A percentile compares a stretch with the other conserved stretches of the same genome.
Evolutionary conservation across 2,329 filamentous ascomycete species (phyloP).

Genomic region (Monilinia aucupariae): DNA sequence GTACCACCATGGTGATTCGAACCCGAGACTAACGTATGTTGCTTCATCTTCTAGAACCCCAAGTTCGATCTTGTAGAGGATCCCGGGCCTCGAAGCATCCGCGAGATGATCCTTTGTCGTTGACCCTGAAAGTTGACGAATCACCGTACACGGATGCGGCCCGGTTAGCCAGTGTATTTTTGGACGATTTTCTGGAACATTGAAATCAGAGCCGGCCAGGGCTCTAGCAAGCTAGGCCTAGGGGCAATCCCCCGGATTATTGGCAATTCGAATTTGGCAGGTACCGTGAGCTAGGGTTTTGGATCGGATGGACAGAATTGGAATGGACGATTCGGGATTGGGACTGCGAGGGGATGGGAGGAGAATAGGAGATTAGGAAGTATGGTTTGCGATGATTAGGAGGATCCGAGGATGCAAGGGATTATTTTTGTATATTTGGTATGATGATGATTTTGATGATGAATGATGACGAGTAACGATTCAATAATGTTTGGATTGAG

Average conservation of each 20-base stretch:
- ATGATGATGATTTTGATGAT: slow-evolving; percentile 14
- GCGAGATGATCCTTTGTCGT: slow-evolving; percentile 9
- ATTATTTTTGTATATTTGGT: slow-evolving; percentile 13
- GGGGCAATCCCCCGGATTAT: slow-evolving; percentile 5
- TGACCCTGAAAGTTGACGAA: slow-evolving; percentile 14
- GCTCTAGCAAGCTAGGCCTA: background rate
- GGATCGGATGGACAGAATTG: slow-evolving; percentile 7
- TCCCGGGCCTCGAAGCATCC: slow-evolving; percentile 17
- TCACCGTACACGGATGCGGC: slow-evolving; percentile 30
- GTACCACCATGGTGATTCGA: background rate
- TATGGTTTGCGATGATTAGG: slow-evolving; percentile 3
- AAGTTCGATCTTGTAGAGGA: slow-evolving; percentile 25
- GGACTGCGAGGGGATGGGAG: background rate
- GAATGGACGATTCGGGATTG: background rate
- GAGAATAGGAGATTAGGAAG: background rate
- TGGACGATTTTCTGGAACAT: slow-evolving; percentile 32
- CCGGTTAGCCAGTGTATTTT: slow-evolving; percentile 31
- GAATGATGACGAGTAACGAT: slow-evolving; percentile 8
- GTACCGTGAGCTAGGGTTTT: slow-evolving; percentile 4
- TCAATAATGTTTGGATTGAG: background rate
- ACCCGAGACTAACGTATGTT: slow-evolving; percentile 21
- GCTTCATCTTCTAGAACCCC: slow-evolving; percentile 19
- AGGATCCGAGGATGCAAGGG: background rate
- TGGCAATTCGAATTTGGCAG: slow-evolving; percentile 5
- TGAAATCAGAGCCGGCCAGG: slow-evolving; percentile 17